Base-by-base conservation (phyloP, 108 stramenopile genomes). In the Skeletonema grethae region DNA sequence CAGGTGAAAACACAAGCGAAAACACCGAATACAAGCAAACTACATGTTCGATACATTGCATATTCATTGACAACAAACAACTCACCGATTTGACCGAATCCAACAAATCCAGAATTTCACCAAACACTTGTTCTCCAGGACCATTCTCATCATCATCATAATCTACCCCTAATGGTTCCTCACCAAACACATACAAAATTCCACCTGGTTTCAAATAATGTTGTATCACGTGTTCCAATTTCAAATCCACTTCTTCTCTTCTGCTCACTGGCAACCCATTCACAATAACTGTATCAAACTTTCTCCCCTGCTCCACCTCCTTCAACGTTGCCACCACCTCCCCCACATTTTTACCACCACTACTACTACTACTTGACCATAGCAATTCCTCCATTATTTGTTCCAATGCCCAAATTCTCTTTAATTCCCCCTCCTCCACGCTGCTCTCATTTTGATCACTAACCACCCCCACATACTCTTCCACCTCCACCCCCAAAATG, bases 81-180 rank as follows among this genome's bases (percentile, higher is more conserved):
- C 60, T 36, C 11, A 61, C 31, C 24, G 34, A 18, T 32, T 36
- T 61, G 60, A 61, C 35, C 38, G 60, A 32, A 61, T 61, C 18
- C 38, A 35, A 36, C 16, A 61, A 32, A 18, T 35, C n/a, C 6
- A 61, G 13, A 32, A 61, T 24, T 2, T 61, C 35, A 36, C 35
- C 7, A 16, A 35, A 61, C 38, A 61, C 16, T 22, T 53, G 50
- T 20, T 61, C 60, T 32, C n/a, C 60, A 8, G 30, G 30, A 18
- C 18, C 38, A 36, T 36, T 20, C 24, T 31, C 59, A 36, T 35
- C 2, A 12, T 61, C 32, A 20, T 61, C 60, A 1, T 11, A 6
- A 32, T 36, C 18, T 6, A 32, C 9, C 24, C 0, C 25, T 28
- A 61, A n/a, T 5, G 30, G 60, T 35, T 18, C 60, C 8, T 18